Conservation (phyloP, 768 basidiomycete genomes). For the Holtermannia corniformis region DNA sequence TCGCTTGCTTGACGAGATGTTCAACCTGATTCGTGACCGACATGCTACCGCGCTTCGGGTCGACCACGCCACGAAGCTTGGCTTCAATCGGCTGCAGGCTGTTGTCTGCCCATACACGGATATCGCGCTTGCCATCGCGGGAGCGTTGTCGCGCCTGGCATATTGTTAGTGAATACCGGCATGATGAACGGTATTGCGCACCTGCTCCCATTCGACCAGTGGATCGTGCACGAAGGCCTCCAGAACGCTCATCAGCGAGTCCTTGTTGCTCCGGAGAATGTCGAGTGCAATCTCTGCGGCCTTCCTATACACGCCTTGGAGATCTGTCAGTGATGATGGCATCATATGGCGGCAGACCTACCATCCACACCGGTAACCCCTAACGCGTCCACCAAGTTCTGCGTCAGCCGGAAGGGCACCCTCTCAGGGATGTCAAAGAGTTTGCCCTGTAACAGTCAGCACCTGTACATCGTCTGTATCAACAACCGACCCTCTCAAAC, state of each 20-base stretch:
- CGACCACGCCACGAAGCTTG: conserved; percentile 51
- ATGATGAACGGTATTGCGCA: conserved; percentile 10
- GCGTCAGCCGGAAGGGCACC: conserved; percentile 89
- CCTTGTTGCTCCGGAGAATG: conserved; percentile 77
- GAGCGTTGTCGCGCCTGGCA: background rate
- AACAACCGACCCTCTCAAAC: conserved; percentile 70
- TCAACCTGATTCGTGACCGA: conserved; percentile 84
- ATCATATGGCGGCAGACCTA: conserved; percentile 26
- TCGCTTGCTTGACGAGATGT: conserved; percentile 81
- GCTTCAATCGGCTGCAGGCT: conserved; percentile 72
- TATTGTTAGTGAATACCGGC: background rate
- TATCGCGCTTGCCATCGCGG: conserved; percentile 41
- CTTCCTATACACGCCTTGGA: conserved; percentile 71
- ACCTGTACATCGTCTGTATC: background rate
- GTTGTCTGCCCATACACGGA: conserved; percentile 59
- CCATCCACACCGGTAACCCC: conserved; percentile 92
- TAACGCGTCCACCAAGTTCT: conserved; percentile 82
- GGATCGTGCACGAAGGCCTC: conserved; percentile 98
- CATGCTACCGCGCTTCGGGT: conserved; percentile 37
- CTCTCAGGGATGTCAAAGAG: conserved; percentile 76
- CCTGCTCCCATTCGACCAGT: conserved; percentile 87
- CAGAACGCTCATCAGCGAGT: conserved; percentile 86
- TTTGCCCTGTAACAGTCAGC: conserved; percentile 52
- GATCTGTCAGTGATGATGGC: background rate
- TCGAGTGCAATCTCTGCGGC: conserved; percentile 85